Evolutionary conservation across 2,329 filamentous ascomycete species (phyloP).

Genomic region (Beauveria medogensis): DNA sequence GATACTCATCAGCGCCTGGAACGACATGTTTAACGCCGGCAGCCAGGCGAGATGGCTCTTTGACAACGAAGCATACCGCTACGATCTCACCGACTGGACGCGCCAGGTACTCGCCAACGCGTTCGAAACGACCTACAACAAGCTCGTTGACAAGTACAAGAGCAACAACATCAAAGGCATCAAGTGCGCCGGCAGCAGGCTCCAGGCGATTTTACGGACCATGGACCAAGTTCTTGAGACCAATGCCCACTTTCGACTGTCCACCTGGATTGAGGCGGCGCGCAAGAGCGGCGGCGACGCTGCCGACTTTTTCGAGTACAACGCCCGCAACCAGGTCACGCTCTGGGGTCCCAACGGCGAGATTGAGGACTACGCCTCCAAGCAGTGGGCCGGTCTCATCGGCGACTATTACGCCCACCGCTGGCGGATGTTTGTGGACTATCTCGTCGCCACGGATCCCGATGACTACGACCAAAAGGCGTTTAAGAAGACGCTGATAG

Average conservation of each 20-base stretch:
- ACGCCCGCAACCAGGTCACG: constrained; percentile 39
- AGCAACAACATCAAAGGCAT: background rate
- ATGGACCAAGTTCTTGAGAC: constrained; percentile 9
- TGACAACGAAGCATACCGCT: constrained; percentile 30
- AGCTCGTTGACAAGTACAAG: constrained; percentile 27
- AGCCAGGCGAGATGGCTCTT: constrained; percentile 24
- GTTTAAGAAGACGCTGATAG: background rate
- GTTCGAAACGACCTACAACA: constrained; percentile 29
- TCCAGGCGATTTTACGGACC: constrained; percentile 1
- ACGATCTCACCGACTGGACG: constrained; percentile 38
- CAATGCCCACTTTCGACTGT: constrained; percentile 1
- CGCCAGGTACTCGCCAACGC: constrained; percentile 38
- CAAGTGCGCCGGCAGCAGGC: background rate
- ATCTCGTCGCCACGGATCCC: constrained; percentile 18
- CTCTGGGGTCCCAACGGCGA: constrained; percentile 34
- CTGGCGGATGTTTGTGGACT: constrained; percentile 35
- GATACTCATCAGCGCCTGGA: constrained; percentile 29
- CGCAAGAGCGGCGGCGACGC: constrained; percentile 9
- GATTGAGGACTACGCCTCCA: constrained; percentile 37
- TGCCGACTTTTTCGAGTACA: constrained; percentile 31
- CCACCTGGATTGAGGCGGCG: constrained; percentile 2
- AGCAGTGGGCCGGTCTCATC: constrained; percentile 37
- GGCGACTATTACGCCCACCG: constrained; percentile 34
- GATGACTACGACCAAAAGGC: background rate
- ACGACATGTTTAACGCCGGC: constrained; percentile 28